Conservation (phyloP, 352 stramenopile species). For the Globisporangium acanthophoron region DNA sequence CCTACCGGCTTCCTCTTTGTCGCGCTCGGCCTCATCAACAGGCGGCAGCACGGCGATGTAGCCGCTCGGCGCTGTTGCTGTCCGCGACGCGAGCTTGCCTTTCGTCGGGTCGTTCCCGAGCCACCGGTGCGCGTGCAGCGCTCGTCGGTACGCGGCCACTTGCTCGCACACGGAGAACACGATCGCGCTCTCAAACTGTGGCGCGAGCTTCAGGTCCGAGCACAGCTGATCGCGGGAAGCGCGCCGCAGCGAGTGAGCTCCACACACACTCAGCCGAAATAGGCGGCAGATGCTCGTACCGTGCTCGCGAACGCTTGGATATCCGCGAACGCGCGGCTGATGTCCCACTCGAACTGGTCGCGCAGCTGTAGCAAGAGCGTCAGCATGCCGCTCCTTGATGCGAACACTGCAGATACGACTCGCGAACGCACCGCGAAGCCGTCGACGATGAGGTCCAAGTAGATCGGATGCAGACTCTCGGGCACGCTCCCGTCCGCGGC, state of each 20-base stretch:
- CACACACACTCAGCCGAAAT: not conserved
- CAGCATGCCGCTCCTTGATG: not conserved
- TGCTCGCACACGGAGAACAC: conserved; percentile 74
- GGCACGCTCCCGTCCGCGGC: conserved; percentile 10
- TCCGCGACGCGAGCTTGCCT: conserved; percentile 12
- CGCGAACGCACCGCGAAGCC: conserved; percentile 37
- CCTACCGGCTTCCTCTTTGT: conserved; percentile 35
- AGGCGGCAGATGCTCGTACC: conserved; percentile 8
- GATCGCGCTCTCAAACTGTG: conserved; percentile 51
- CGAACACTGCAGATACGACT: not conserved
- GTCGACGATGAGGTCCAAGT: conserved; percentile 67
- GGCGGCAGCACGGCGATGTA: conserved; percentile 51
- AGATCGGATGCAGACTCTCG: conserved; percentile 53
- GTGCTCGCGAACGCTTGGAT: conserved; percentile 47
- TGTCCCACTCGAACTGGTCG: conserved; percentile 81
- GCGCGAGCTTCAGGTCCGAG: conserved; percentile 49
- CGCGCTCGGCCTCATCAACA: conserved; percentile 40
- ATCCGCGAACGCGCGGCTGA: conserved; percentile 40
- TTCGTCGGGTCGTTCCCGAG: conserved; percentile 41
- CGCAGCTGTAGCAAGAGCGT: conserved; percentile 31
- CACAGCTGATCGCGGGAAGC: conserved; percentile 23
- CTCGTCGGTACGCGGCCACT: conserved; percentile 55
- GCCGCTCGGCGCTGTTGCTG: conserved; percentile 16
- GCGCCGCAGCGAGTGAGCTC: not conserved
- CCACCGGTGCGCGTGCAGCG: conserved; percentile 43